These are phyloP conservation scores for Buddleja alternifolia DNA, from an alignment of 257 asterid genomes.

Conservation along the genomic window DNA sequence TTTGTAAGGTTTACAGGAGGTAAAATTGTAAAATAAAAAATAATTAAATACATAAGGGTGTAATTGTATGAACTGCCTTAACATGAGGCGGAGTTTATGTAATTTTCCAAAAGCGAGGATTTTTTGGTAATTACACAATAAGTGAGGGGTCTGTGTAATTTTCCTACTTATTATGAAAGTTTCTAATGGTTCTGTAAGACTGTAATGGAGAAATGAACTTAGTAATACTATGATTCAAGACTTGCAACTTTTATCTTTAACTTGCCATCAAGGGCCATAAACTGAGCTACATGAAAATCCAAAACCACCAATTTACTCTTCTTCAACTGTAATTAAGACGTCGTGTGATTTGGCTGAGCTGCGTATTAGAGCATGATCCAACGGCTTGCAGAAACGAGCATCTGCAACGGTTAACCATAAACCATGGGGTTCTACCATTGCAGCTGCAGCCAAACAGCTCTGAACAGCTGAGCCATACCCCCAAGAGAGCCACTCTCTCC, in stretches of 20 bases:
- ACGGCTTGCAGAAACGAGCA: slow-evolving; percentile 96
- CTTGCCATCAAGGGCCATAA: slow-evolving; percentile 88
- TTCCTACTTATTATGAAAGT: too few species aligned
- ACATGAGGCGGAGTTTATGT: too few species aligned
- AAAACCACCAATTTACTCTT: slow-evolving; percentile 98
- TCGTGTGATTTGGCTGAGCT: slow-evolving; percentile 82
- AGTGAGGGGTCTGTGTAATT: too few species aligned
- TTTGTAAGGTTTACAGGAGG: too few species aligned
- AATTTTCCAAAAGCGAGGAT: too few species aligned
- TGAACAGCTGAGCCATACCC: slow-evolving; percentile 89
- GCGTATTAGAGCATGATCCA: slow-evolving; percentile 75
- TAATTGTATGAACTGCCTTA: too few species aligned
- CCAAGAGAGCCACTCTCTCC: slow-evolving; percentile 88
- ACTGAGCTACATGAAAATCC: slow-evolving; percentile 96
- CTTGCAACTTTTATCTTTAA: slow-evolving; percentile 74
- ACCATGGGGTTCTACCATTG: slow-evolving; percentile 59
- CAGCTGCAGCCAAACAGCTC: slow-evolving; percentile 88
- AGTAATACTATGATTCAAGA: not conserved
- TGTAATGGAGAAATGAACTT: not conserved
- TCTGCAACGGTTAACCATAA: slow-evolving; percentile 78
- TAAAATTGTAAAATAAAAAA: too few species aligned
- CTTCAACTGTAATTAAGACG: slow-evolving; percentile 85
- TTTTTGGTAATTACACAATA: too few species aligned
- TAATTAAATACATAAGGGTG: too few species aligned
- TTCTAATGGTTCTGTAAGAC: too few species aligned